These are phyloP conservation scores for Onygenales sp. DNA, from an alignment of 2,329 filamentous ascomycete genomes.

Conservation along the genomic window DNA sequence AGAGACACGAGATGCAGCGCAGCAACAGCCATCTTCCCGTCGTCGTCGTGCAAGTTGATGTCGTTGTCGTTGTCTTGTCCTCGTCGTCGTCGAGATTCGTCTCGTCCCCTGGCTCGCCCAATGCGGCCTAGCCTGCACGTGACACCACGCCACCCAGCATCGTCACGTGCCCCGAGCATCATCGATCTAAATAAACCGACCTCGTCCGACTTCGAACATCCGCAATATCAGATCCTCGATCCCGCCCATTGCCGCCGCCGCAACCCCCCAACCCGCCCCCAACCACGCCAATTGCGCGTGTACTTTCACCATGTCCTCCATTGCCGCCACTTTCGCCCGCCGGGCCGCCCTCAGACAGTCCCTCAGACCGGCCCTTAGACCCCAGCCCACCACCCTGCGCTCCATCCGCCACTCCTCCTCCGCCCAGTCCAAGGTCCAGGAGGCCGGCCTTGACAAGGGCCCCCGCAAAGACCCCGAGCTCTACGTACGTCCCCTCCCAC, in stretches of 20 bases:
- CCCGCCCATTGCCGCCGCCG: background rate
- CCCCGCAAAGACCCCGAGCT: constrained; percentile 65
- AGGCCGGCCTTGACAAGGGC: constrained; percentile 49
- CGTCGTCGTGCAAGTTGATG: background rate
- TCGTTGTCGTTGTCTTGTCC: background rate
- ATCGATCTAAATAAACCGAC: constrained; percentile 10
- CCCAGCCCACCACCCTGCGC: constrained; percentile 29
- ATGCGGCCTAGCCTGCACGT: background rate
- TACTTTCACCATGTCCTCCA: constrained; percentile 30
- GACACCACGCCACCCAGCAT: background rate
- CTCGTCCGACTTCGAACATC: background rate
- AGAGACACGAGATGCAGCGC: background rate
- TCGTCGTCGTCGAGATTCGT: too few species aligned
- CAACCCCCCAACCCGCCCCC: background rate
- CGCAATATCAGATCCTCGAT: background rate
- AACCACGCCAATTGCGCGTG: background rate
- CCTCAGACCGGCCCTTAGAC: constrained; percentile 24
- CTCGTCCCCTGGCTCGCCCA: background rate
- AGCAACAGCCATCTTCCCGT: background rate
- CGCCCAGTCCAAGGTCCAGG: constrained; percentile 32
- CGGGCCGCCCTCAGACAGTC: constrained; percentile 33
- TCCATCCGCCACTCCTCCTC: constrained; percentile 23
- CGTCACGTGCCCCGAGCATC: constrained; percentile 2
- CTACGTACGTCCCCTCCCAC: constrained; percentile 46
- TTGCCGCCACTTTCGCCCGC: constrained; percentile 32